phyloP scores from a whole-genome alignment of 2,329 filamentous ascomycete species.

The Trichoderma sp. region DNA sequence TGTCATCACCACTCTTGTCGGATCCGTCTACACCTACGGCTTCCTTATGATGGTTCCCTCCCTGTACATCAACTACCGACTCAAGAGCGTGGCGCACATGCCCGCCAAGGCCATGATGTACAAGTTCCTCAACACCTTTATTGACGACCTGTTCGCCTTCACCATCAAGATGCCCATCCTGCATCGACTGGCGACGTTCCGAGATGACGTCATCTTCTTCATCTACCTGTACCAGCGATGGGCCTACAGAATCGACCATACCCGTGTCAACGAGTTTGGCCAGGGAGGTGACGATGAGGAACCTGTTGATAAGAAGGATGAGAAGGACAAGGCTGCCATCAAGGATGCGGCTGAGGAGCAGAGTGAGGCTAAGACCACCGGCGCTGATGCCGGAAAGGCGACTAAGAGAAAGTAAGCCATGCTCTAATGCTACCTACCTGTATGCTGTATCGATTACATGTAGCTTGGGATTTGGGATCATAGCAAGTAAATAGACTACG shows the following conservation, averaged over 20 bases:
- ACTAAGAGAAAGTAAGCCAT: constrained; percentile 41
- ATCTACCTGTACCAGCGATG: constrained; percentile 93
- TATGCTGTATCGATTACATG: constrained; percentile 14
- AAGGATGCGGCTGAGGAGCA: constrained; percentile 38
- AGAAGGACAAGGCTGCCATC: constrained; percentile 30
- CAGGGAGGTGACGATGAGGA: constrained; percentile 92
- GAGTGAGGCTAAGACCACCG: constrained; percentile 46
- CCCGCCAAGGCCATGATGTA: constrained; percentile 94
- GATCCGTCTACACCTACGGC: constrained; percentile 94
- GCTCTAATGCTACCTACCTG: not conserved
- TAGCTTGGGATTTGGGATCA: not conserved
- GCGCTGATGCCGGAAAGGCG: constrained; percentile 47
- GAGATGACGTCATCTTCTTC: constrained; percentile 98
- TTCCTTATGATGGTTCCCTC: constrained; percentile 99
- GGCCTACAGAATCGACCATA: constrained; percentile 89
- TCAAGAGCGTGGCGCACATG: constrained; percentile 96
- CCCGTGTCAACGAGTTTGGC: constrained; percentile 93
- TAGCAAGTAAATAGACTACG: not conserved
- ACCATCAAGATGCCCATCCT: constrained; percentile 99
- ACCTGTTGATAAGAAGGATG: constrained; percentile 29
- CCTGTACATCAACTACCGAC: constrained; percentile 97
- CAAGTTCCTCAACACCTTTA: constrained; percentile 98
- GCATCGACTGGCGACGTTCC: constrained; percentile 85
- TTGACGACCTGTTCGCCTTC: constrained; percentile 97
- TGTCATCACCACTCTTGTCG: constrained; percentile 90